Base-by-base conservation (phyloP, 2,329 filamentous ascomycete genomes). In the Talaromyces islandicus region DNA sequence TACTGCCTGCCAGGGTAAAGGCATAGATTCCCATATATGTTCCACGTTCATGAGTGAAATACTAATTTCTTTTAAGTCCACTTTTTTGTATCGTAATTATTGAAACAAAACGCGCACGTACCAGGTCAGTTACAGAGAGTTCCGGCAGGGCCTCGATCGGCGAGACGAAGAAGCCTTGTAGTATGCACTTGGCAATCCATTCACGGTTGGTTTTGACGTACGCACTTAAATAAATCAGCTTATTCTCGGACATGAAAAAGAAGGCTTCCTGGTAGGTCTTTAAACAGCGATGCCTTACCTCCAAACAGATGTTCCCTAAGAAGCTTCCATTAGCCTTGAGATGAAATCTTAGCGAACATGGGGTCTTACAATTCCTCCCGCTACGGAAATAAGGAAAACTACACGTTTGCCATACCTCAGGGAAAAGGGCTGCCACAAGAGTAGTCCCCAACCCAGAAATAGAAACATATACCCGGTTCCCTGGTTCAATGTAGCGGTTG, bases 361-460 rank as follows among this genome's bases (percentile, higher is more conserved):
- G 43, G 21, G n/a, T 14, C 12, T 17, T 54, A 74, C 73, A 62
- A 74, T 51, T 7, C 69, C 67, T 6, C 72, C 73, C 14, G 67
- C 50, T 54, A 75, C 54, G 0, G 73, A 75, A 3, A 74, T 9
- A 6, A 75, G 48, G 59, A 72, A 75, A 0, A 70, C 72, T 58
- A 72, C 60, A 6, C 73, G 68, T 60, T 75, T 75, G 24, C 78
- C 78, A 66, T 76, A 80, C 50, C 77, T 74, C 63, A 78, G 64
- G 2, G 78, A 76, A 57, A 80, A 73, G 0, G 78, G 76, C 62
- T 81, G 78, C 78, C 78, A 80, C 55, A 80, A 74, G 0, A 80
- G 59, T 19, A 77, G 67, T 0, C 75, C 76, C 77, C 78, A 80
- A 24, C 77, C 77, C 1, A 75, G 73, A 11, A 79, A 64, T 19